A percentile compares a stretch with the other conserved stretches of the same genome.
Conservation (phyloP, 257 asterid species). For the Solanum chiquidenum region DNA sequence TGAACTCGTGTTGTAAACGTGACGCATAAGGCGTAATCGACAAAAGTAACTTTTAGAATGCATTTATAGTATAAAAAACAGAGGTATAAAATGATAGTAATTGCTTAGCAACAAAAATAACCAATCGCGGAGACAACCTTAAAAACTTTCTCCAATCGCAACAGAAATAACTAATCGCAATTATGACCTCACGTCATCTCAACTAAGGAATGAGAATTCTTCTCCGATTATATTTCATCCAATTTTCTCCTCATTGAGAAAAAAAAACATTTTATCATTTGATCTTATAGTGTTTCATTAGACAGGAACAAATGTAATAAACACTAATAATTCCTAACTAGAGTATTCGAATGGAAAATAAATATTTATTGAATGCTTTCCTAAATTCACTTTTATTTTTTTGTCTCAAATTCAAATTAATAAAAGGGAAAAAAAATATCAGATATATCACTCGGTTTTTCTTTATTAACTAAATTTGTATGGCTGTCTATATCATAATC, state of each 20-base stretch:
- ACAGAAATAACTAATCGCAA: no score
- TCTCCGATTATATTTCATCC: not conserved
- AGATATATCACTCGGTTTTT: no score
- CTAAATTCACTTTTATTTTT: not conserved
- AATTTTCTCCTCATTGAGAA: not conserved
- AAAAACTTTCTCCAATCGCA: not conserved
- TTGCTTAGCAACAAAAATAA: not conserved
- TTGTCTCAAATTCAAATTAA: not conserved
- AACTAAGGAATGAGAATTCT: not conserved
- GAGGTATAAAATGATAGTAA: not conserved
- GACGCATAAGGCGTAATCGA: not conserved
- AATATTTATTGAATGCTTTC: not conserved
- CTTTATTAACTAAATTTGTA: no score
- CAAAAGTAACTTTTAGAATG: not conserved
- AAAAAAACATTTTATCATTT: not conserved
- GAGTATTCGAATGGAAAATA: not conserved
- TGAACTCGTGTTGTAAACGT: not conserved
- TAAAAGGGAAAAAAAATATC: not conserved
- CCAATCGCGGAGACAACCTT: accelerated
- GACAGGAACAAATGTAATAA: not conserved
- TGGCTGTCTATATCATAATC: not conserved
- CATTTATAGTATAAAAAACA: not conserved
- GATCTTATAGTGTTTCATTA: not conserved
- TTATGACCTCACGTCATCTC: not conserved
- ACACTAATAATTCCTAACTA: not conserved